phyloP scores from a whole-genome alignment of 1,284 basidiomycete genomes.

The Papiliotrema laurentii region DNA sequence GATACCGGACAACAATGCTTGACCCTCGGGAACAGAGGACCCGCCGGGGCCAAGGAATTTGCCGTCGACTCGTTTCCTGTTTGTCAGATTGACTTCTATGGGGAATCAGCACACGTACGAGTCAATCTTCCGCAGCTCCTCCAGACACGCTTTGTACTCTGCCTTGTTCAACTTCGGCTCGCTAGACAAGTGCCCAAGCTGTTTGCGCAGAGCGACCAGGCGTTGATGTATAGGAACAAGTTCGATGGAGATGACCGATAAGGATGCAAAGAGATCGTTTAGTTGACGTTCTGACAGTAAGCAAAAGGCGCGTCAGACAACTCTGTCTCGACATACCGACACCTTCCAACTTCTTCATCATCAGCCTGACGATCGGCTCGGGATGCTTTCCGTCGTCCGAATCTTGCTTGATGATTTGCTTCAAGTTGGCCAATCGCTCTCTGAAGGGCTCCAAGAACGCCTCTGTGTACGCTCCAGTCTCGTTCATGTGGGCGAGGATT shows the following conservation, averaged over 20 bases:
- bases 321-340: conserved; percentile 63
- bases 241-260: conserved; percentile 78
- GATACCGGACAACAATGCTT: conserved; percentile 69
- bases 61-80: conserved; percentile 83
- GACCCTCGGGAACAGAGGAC: conserved; percentile 76
- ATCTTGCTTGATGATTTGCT: conserved; percentile 76
- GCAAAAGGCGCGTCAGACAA: background rate
- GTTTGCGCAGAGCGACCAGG: conserved; percentile 80
- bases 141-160: conserved; percentile 83
- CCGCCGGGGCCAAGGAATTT: conserved; percentile 94
- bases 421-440: conserved; percentile 69
- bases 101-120: conserved; percentile 58
- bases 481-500: conserved; percentile 89
- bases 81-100: conserved; percentile 2
- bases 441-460: conserved; percentile 80
- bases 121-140: conserved; percentile 93
- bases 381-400: conserved; percentile 77
- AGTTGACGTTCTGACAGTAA: conserved; percentile 64
- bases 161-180: conserved; percentile 77
- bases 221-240: conserved; percentile 85
- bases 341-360: conserved; percentile 84
- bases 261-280: conserved; percentile 68
- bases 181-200: conserved; percentile 82
- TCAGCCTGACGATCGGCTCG: conserved; percentile 79
- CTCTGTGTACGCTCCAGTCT: conserved; percentile 88